A percentile compares a stretch with the other conserved stretches of the same genome.
Evolutionary conservation across 2,329 filamentous ascomycete species (phyloP).

Genomic region (Microdochium bolleyi): DNA sequence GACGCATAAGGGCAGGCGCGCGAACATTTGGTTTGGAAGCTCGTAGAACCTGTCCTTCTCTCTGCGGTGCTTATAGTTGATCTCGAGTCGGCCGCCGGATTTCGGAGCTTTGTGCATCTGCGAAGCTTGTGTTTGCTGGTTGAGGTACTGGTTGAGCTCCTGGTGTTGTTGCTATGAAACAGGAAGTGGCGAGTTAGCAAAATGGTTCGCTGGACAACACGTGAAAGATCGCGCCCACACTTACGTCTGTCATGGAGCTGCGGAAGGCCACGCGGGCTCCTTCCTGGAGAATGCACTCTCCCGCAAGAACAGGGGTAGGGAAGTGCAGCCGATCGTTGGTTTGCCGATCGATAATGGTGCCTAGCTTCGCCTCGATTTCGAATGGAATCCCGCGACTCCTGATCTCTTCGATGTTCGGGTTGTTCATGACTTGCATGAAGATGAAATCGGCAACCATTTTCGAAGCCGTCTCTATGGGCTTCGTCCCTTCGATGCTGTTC

Average conservation of each 20-base stretch:
- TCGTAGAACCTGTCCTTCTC: constrained; percentile 83
- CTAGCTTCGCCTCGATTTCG: constrained; percentile 92
- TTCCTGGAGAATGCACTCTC: constrained; percentile 62
- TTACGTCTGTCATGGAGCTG: constrained; percentile 85
- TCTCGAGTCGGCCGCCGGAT: constrained; percentile 43
- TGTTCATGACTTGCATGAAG: constrained; percentile 61
- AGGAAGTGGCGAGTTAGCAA: not conserved
- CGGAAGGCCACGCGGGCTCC: constrained; percentile 61
- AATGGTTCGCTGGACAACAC: not conserved
- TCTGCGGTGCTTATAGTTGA: constrained; percentile 74
- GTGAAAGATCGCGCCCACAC: constrained; percentile 14
- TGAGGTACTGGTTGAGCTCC: constrained; percentile 77
- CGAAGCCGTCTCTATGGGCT: constrained; percentile 68
- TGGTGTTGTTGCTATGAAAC: constrained; percentile 64
- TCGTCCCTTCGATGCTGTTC: constrained; percentile 58
- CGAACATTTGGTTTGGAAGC: constrained; percentile 51
- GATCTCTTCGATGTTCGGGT: constrained; percentile 58
- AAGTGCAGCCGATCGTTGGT: constrained; percentile 62
- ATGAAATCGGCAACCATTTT: constrained; percentile 75
- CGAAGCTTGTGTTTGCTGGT: constrained; percentile 54
- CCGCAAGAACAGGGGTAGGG: constrained; percentile 42
- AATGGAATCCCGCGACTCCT: constrained; percentile 61
- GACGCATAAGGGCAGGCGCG: constrained; percentile 57
- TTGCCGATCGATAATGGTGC: constrained; percentile 67
- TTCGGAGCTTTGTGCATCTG: constrained; percentile 42